These are phyloP conservation scores for Saxophila tyrrhenica DNA, from an alignment of 495 filamentous ascomycete genomes.

Conservation along the genomic window DNA sequence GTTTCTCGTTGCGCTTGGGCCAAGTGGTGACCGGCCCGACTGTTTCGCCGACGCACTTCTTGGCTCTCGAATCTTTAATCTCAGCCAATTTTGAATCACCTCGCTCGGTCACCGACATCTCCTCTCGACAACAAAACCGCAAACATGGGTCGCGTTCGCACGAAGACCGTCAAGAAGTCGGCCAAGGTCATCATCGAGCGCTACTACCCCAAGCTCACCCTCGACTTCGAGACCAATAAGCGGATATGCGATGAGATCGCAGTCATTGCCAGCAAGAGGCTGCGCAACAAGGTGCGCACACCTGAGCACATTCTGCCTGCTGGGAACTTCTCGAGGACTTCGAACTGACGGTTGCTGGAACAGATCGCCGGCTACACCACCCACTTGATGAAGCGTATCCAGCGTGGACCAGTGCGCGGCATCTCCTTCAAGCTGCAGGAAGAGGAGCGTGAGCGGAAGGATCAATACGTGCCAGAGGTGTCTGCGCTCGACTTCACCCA, in stretches of 20 bases:
- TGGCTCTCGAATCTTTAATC: not conserved
- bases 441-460: constrained; percentile 99
- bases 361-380: constrained; percentile 98
- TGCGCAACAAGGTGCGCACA: constrained; percentile 88
- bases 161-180: constrained; percentile 99
- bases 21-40: too few relatives aligned
- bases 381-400: constrained; percentile 97
- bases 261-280: constrained; percentile 94
- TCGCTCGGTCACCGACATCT: not conserved
- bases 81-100: not conserved
- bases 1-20: too few relatives aligned
- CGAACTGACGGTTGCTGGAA: not conserved
- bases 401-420: constrained; percentile 96
- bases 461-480: constrained; percentile 98
- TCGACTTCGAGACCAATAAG: constrained; percentile 99
- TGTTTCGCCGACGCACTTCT: not conserved
- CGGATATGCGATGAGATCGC: constrained; percentile 99
- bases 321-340: too few relatives aligned
- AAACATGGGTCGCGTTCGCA: constrained; percentile 95
- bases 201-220: constrained; percentile 78
- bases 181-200: constrained; percentile 99
- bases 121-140: constrained; percentile 31
- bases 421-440: constrained; percentile 99
- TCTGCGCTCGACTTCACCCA: constrained; percentile 95
- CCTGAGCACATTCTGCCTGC: too few relatives aligned